A percentile compares a stretch with the other conserved stretches of the same genome.
These are phyloP conservation scores for Fusarium nygamai DNA, from an alignment of 2,329 filamentous ascomycete genomes.

Conservation along the genomic window DNA sequence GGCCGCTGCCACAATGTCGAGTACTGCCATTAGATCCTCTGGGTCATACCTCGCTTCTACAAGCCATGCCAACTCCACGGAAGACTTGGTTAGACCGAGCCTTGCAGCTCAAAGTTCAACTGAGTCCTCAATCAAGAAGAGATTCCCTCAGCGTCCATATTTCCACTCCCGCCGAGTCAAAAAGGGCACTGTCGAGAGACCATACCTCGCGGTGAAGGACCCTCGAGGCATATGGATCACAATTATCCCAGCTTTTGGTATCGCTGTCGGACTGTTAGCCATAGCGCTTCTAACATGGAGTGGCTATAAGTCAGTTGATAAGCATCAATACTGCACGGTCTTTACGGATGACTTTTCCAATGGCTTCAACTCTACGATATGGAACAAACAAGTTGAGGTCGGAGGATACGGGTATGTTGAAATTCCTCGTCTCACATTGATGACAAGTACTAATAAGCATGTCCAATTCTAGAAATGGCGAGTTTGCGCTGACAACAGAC, in stretches of 20 bases:
- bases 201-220: background rate
- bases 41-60: background rate
- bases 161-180: background rate
- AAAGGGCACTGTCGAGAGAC: background rate
- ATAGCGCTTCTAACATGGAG: background rate
- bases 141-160: background rate
- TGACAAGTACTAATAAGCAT: background rate
- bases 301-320: background rate
- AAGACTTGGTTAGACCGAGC: background rate
- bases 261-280: background rate
- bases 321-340: background rate
- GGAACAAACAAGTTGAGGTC: background rate
- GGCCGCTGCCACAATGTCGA: background rate
- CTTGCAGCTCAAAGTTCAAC: background rate
- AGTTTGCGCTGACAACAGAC: background rate
- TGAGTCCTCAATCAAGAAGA: background rate
- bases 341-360: background rate
- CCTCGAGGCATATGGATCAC: background rate
- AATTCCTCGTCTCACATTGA: fast-evolving
- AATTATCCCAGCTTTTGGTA: background rate
- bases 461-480: background rate
- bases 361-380: background rate
- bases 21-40: background rate
- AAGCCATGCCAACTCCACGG: background rate
- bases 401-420: background rate